Evolutionary conservation across 2,329 filamentous ascomycete genomes (phyloP).

Genomic region (Pseudocercospora cruenta): DNA sequence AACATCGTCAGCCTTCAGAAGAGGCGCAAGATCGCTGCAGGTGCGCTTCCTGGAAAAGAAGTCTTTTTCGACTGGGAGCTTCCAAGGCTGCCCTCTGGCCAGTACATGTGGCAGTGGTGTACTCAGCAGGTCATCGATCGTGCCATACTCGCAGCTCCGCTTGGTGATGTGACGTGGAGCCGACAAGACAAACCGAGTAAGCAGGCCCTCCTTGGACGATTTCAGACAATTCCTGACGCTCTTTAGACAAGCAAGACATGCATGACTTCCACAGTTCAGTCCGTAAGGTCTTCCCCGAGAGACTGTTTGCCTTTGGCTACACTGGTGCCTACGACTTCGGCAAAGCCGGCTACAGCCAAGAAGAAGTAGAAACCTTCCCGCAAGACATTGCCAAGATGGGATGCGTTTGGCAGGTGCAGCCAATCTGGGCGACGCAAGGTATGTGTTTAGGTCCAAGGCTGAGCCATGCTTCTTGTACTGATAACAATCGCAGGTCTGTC

Average conservation of each 20-base stretch:
- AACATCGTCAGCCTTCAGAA: slow-evolving; percentile 12
- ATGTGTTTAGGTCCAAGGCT: neutral
- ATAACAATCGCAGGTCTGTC: neutral
- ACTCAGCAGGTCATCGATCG: slow-evolving; percentile 18
- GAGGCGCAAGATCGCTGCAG: slow-evolving; percentile 7
- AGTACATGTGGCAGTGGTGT: slow-evolving; percentile 21
- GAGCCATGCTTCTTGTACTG: neutral
- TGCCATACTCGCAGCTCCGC: slow-evolving; percentile 14
- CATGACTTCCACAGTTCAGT: slow-evolving; percentile 17
- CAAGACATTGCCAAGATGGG: slow-evolving; percentile 16
- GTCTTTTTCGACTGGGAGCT: slow-evolving; percentile 18
- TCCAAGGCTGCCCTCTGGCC: slow-evolving; percentile 11
- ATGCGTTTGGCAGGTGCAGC: slow-evolving; percentile 18
- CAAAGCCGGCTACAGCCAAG: slow-evolving; percentile 12
- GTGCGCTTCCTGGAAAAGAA: slow-evolving; percentile 5
- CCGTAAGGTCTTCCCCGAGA: slow-evolving; percentile 14
- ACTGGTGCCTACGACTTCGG: slow-evolving; percentile 14
- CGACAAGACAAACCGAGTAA: slow-evolving; percentile 9
- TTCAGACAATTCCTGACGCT: neutral
- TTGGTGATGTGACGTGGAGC: slow-evolving; percentile 18
- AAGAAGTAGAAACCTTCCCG: slow-evolving; percentile 16
- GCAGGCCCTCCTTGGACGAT: neutral
- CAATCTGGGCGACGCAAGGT: slow-evolving; percentile 20
- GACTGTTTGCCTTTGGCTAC: slow-evolving; percentile 18
- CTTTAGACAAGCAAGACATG: slow-evolving; percentile 18